A percentile compares a stretch with the other conserved stretches of the same genome.
Evolutionary conservation across 2,329 filamentous ascomycete species (phyloP).

Genomic region (Salinomyces thailandicus): DNA sequence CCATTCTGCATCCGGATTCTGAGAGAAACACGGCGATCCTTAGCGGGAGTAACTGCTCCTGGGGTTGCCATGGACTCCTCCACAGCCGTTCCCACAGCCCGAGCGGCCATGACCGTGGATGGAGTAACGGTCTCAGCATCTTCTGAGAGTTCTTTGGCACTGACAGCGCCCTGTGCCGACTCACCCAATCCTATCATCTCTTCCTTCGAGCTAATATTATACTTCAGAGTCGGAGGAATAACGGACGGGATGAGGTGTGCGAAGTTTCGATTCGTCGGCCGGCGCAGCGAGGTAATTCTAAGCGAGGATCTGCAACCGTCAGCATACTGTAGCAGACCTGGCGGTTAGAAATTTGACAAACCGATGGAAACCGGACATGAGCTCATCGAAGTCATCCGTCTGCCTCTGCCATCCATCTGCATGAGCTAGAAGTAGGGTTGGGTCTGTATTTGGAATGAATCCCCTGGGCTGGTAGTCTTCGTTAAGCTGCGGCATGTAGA

Average conservation of each 20-base stretch:
- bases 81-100: no score
- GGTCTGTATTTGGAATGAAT: slow-evolving; percentile 25
- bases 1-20: no score
- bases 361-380: slow-evolving; percentile 33
- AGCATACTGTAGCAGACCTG: not conserved
- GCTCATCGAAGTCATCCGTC: slow-evolving; percentile 21
- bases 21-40: no score
- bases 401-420: slow-evolving; percentile 30
- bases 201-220: no score
- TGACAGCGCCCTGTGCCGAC: no score
- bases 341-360: slow-evolving; percentile 19
- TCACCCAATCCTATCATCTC: no score
- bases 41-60: no score
- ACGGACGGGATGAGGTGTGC: not conserved
- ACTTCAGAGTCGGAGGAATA: not conserved
- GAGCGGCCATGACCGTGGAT: no score
- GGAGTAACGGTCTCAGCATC: no score
- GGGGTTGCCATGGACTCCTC: no score
- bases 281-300: slow-evolving; percentile 11
- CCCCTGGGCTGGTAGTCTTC: slow-evolving; percentile 32
- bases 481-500: slow-evolving; percentile 34
- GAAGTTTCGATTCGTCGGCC: not conserved
- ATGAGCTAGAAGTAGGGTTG: slow-evolving; percentile 28
- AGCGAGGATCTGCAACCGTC: slow-evolving; percentile 13
- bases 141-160: no score